Base-by-base conservation (phyloP, 2,329 filamentous ascomycete genomes). In the Clonostachys chloroleuca region DNA sequence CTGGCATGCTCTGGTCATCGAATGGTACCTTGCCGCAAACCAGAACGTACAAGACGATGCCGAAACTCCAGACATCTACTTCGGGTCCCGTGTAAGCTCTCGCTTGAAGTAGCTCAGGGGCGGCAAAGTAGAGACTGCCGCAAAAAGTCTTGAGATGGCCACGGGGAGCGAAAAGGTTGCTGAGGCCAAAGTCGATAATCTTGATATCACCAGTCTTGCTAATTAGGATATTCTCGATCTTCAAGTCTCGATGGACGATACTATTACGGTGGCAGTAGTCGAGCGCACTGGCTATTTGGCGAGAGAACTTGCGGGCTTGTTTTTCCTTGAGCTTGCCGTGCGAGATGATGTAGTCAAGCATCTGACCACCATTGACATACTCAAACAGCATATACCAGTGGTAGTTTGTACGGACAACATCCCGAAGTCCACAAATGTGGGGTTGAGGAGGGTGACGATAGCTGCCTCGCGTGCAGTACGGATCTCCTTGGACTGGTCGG, bases 361-460 rank as follows among this genome's bases (percentile, higher is more conserved):
- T 97, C 70, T 99, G 94, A 16, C 94, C 94, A 43, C 94, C 94
- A 62, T 99, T 96, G 67, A 99, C 94, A 66, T 94, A 96, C 71
- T 99, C 94, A 62, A 96, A 99, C 45, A 99, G 83, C 94, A 99
- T 99, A 69, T 99, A 99, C 94, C 94, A 99, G 68, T 99, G 94
- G 65, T 96, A 94, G 60, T 94, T 92, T 44, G 94, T 97, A 49
- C 92, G 86, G 48, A 97, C 87, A 24, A 96, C 91, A 69, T 99
- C 94, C 54, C 91, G 84, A 79, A 99, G 88, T 49, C 89, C 91
- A 65, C 94, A 97, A 49, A 99, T 95, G 62, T 96, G 95, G 13
- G 92, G 61, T 91, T 90, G 48, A 96, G 80, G 43, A 99, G 82
- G 24, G 89, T 95, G 52, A 96, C 92, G 61, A 99, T 97, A 56